Conservation (phyloP, 257 asterid genomes). For the Solanum stenotomum region DNA sequence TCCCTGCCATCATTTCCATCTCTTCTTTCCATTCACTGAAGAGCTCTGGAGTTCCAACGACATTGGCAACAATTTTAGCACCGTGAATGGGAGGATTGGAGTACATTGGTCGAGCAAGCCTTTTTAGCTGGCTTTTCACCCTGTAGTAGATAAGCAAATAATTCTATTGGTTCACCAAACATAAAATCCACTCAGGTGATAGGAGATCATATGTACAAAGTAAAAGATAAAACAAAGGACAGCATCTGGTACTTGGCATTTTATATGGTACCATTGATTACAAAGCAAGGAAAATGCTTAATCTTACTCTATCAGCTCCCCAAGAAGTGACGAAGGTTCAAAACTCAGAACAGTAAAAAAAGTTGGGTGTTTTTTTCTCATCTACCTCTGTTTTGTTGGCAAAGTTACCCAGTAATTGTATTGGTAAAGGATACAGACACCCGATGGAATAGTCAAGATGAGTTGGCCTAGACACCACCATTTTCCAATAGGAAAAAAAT, state of each 20-base stretch:
- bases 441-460: neutral
- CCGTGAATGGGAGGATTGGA: conserved; percentile 97
- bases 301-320: neutral
- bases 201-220: neutral
- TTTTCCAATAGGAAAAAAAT: neutral
- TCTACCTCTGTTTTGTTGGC: neutral
- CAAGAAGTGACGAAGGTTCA: neutral
- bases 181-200: neutral
- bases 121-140: conserved; percentile 88
- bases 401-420: neutral
- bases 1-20: conserved; percentile 94
- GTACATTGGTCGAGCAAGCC: conserved; percentile 97
- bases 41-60: conserved; percentile 72
- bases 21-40: conserved; percentile 87
- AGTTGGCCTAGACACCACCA: neutral
- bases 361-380: neutral
- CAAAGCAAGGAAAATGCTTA: neutral
- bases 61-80: conserved; percentile 84
- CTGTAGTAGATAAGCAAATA: conserved; percentile 20
- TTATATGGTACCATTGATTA: neutral
- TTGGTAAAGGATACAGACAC: neutral
- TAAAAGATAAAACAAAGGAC: neutral
- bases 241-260: neutral
- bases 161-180: neutral
- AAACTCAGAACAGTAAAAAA: neutral